These are phyloP conservation scores for Neurospora crassa DNA, from an alignment of 2,329 filamentous ascomycete species.

Conservation along the genomic window DNA sequence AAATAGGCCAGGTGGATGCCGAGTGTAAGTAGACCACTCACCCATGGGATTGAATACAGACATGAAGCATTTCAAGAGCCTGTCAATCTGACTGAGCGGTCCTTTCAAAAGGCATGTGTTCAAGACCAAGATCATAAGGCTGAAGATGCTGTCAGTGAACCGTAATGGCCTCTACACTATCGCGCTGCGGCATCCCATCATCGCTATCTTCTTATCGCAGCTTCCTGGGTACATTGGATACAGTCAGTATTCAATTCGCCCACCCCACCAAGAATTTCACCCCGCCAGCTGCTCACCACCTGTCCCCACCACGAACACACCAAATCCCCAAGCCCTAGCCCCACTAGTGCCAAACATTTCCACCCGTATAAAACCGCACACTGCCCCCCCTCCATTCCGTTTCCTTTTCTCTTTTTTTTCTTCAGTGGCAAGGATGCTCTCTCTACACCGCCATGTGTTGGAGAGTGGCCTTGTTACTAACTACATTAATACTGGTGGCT, in stretches of 20 bases:
- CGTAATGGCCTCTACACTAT: neutral
- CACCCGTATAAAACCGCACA: neutral
- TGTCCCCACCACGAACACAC: neutral
- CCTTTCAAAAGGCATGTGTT: neutral
- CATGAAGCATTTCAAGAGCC: neutral
- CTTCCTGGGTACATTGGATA: too few species aligned
- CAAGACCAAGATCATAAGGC: neutral
- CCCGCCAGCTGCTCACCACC: neutral
- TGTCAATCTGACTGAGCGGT: neutral
- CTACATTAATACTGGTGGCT: constrained; percentile 30
- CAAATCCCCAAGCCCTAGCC: neutral
- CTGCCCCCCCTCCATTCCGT: constrained; percentile 4
- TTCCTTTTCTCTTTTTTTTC: constrained; percentile 21
- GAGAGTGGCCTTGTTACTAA: constrained; percentile 27
- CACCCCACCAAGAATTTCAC: neutral
- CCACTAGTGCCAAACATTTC: neutral
- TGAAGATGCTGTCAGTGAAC: neutral
- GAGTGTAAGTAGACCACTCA: neutral
- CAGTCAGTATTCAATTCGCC: neutral
- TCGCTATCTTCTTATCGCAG: neutral
- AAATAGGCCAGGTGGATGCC: neutral
- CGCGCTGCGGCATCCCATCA: neutral
- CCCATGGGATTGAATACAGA: neutral
- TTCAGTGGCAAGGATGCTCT: constrained; percentile 35
- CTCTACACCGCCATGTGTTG: constrained; percentile 42